Evolutionary conservation across 768 basidiomycete genomes (phyloP), one percentile per base, ranked within the genome.

Genomic region (Lactarius psammicola): DNA sequence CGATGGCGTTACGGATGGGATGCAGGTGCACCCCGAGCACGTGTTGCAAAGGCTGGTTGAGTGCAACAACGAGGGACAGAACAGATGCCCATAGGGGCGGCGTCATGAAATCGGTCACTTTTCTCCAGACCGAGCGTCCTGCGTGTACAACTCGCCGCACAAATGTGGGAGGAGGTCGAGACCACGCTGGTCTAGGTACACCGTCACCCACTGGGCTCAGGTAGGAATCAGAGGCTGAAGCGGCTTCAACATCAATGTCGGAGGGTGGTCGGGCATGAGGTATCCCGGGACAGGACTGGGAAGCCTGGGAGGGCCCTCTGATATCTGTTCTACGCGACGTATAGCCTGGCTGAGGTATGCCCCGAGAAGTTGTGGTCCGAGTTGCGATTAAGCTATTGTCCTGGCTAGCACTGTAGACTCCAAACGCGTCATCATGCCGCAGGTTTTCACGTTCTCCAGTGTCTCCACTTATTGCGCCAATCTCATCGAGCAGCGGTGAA

Each of bases 11-110:
- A 70, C 85, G 88, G 66, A 93, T 72, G 0, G 89, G 85, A 31
- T 78, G 79, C 74, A 91, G 78, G 67, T 86, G 83, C 2, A 79
- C 75, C 23, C 86, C 82, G 59, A 98, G 79, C 7, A 82, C 74
- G 60, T 86, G 82, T 74, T 98, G 94, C 9, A 95, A 65, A 2
- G 90, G 89, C 10, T 79, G 86, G 15, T 89, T 79, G 71, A 89
- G 85, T 3, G 93, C 94, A 46, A 94, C 89, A 54, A 91, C 61
- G 51, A 95, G 76, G 8, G 90, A 92, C 1, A 82, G 73, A 18
- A 92, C 73, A 1, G 93, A 87, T 0, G 91, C 90, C 81, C 91
- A 89, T 40, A 95, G 83, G 0, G 95, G 94, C 5, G 88, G 89
- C 0, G 95, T 95, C 89, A 97, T 92, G 76, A 94, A 93, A 31